Conservation (phyloP, 2,329 filamentous ascomycete species). For the Monilinia vaccinii-corymbosi region DNA sequence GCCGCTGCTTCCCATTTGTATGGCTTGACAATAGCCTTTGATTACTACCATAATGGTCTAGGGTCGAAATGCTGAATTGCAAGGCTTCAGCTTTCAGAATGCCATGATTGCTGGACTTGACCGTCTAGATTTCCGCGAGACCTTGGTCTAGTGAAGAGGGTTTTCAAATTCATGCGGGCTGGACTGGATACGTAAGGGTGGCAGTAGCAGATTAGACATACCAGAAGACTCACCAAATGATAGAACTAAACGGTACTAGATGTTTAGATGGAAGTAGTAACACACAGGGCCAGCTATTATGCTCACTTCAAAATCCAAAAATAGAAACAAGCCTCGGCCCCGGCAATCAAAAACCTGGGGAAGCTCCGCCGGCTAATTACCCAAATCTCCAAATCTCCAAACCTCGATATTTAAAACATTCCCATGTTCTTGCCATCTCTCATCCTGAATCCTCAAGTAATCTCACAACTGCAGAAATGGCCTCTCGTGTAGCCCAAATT, state of each 20-base stretch:
- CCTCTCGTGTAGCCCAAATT: conserved; percentile 57
- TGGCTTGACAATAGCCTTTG: conserved; percentile 76
- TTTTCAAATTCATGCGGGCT: no score
- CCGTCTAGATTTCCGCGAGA: no score
- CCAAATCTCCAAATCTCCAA: neutral
- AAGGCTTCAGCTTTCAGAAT: no score
- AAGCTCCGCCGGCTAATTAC: neutral
- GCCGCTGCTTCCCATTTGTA: conserved; percentile 76
- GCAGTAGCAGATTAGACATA: no score
- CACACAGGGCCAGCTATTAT: neutral
- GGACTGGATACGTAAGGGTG: no score
- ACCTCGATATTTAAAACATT: neutral
- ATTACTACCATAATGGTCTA: conserved; percentile 59
- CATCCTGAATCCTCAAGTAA: neutral
- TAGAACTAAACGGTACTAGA: no score
- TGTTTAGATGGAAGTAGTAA: neutral
- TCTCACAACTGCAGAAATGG: conserved; percentile 17
- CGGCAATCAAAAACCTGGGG: neutral
- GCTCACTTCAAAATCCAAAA: neutral
- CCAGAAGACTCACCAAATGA: no score
- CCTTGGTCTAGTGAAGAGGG: no score
- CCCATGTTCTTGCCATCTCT: neutral
- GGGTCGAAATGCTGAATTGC: conserved; percentile 20
- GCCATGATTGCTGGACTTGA: no score
- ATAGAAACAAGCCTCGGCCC: neutral